Evolutionary conservation across 108 stramenopile species (phyloP).

Genomic region (Nitzschia putrida): DNA sequence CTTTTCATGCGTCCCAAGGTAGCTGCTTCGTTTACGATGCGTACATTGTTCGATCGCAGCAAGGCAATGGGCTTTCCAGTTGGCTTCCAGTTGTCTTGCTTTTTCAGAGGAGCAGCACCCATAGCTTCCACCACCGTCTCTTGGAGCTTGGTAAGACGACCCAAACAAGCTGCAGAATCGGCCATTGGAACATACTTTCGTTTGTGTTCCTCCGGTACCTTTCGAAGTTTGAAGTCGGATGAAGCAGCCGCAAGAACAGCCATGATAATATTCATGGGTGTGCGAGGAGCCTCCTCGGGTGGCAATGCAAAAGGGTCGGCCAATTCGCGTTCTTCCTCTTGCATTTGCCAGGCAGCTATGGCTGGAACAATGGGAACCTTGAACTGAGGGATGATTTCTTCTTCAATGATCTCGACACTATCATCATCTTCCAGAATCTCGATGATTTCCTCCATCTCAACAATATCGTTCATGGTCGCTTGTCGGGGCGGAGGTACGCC

Average conservation of each 20-base stretch:
- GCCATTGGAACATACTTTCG: constrained; percentile 17
- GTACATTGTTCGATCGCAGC: constrained; percentile 12
- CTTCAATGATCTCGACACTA: constrained; percentile 3
- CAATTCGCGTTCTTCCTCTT: neutral
- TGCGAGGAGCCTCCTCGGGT: constrained; percentile 16
- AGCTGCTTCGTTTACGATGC: constrained; percentile 30
- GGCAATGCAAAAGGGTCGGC: constrained; percentile 1
- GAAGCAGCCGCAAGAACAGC: constrained; percentile 23
- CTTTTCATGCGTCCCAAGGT: constrained; percentile 31
- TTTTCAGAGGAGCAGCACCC: neutral
- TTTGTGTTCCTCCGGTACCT: constrained; percentile 24
- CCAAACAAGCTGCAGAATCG: constrained; percentile 28
- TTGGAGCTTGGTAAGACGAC: constrained; percentile 25
- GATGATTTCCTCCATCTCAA: neutral
- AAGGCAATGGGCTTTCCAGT: constrained; percentile 12
- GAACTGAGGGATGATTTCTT: constrained; percentile 14
- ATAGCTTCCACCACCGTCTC: constrained; percentile 31
- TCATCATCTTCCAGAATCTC: neutral
- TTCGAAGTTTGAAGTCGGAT: constrained; percentile 18
- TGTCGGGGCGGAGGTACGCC: no score
- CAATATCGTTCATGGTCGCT: neutral
- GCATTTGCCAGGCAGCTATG: constrained; percentile 8
- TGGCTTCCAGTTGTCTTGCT: constrained; percentile 29
- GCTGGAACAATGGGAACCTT: constrained; percentile 15
- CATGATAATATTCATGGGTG: constrained; percentile 24